phyloP scores from a whole-genome alignment of 2,329 filamentous ascomycete species.

The Remersonia thermophila region DNA sequence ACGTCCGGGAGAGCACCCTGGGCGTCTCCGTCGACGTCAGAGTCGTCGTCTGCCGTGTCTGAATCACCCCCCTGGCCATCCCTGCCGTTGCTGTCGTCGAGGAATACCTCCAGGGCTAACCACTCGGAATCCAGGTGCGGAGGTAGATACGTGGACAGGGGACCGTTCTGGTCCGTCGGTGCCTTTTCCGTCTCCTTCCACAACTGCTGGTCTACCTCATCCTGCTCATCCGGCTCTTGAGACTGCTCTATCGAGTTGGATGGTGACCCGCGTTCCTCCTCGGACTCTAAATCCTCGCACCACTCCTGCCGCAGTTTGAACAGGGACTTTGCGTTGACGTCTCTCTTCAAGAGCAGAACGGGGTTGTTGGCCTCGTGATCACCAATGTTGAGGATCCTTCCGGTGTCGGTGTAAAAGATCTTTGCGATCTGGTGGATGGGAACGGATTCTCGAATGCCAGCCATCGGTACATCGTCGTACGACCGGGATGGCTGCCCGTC shows the following conservation, averaged over 20 bases:
- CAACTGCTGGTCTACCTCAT: slow-evolving; percentile 35
- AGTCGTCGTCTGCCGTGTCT: slow-evolving; percentile 20
- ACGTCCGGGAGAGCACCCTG: background rate
- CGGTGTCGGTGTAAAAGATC: slow-evolving; percentile 86
- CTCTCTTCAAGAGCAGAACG: slow-evolving; percentile 61
- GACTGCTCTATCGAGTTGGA: slow-evolving; percentile 13
- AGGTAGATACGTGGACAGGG: slow-evolving; percentile 47
- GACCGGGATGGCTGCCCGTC: slow-evolving; percentile 21
- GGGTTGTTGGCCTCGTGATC: slow-evolving; percentile 58
- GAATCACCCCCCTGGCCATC: slow-evolving; percentile 35
- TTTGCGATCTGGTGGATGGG: slow-evolving; percentile 58
- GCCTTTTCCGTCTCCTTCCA: slow-evolving; percentile 23
- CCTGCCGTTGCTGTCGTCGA: slow-evolving; percentile 28
- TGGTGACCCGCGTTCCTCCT: slow-evolving; percentile 3
- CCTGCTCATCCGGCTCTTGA: slow-evolving; percentile 26
- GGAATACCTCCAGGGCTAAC: slow-evolving; percentile 80
- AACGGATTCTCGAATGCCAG: slow-evolving; percentile 41
- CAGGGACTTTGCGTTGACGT: slow-evolving; percentile 50
- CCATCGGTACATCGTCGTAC: slow-evolving; percentile 30
- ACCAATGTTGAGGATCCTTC: slow-evolving; percentile 73
- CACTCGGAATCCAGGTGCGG: slow-evolving; percentile 74
- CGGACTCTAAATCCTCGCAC: slow-evolving; percentile 7
- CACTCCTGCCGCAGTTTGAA: slow-evolving; percentile 25
- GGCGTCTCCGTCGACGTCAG: background rate
- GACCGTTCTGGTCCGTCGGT: slow-evolving; percentile 1